Base-by-base conservation (phyloP, 2,329 filamentous ascomycete genomes). In the Pseudocercospora vitis region DNA sequence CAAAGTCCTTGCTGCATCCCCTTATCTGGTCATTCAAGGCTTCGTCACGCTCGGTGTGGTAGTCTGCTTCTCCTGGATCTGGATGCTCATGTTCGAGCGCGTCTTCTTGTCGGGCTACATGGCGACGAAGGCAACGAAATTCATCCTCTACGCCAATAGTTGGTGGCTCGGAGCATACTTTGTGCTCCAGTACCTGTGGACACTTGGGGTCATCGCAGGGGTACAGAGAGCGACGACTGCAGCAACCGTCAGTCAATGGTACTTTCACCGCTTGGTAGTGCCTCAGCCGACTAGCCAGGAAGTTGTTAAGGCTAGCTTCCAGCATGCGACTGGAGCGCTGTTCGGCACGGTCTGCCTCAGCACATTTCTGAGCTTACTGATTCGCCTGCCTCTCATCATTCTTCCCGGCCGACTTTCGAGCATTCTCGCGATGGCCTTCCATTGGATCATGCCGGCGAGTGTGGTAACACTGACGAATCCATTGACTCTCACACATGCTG, bases 231-330 rank as follows among this genome's bases (percentile, higher is more conserved):
- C 89, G 18, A 94, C 91, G 12, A 96, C 92, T 11, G 92, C 91
- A 19, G 94, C 94, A 8, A 96, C 92, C 0, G 92, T 97, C 19
- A 95, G 90, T 33, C 94, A 99, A 72, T 99, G 94, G 94, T 99
- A 99, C 73, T 99, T 97, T 72, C 92, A 97, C 72, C 89, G 94
- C 58, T 88, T 95, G 64, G 84, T 85, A 3, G 81, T 85, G 8
- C 90, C 92, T 4, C 79, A 86, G 7, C 85, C 91, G 2, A 85
- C 89, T 0, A 91, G 90, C 1, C 79, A 81, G 52, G 86, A 91
- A 51, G 87, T 97, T 44, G 90, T 97, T 21, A 78, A 83, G 57
- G 92, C 91, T 5, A 92, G 91, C 11, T 77, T 96, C 39, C 78
- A 79, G 46, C 94, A 99, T 73, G 87, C 91, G 2, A 78, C 83